Percentiles rank a stretch among this genome's conserved stretches.
Conservation (phyloP, 305 asterid species). For the Petunia hybrid region DNA sequence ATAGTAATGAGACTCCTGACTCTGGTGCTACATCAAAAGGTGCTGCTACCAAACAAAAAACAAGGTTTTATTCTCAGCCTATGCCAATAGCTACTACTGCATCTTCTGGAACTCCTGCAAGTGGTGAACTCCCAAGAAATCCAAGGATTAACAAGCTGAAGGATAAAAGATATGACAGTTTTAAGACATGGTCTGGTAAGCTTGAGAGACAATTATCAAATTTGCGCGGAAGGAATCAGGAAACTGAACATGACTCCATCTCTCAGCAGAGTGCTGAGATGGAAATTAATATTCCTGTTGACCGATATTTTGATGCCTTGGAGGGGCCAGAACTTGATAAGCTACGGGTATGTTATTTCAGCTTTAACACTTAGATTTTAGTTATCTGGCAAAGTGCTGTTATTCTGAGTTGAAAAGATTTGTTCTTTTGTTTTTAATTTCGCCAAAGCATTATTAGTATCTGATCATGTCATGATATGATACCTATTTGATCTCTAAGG, state of each 20-base stretch:
- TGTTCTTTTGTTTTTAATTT: not conserved
- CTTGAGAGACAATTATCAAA: conserved; percentile 74
- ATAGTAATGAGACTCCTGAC: not conserved
- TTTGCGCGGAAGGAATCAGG: conserved; percentile 52
- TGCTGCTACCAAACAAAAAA: conserved; percentile 16
- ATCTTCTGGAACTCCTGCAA: conserved; percentile 36
- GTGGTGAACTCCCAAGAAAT: conserved; percentile 41
- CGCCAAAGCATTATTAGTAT: not conserved
- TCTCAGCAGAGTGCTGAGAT: conserved; percentile 42
- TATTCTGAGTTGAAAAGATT: not conserved
- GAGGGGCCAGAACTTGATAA: conserved; percentile 78
- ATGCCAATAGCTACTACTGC: conserved; percentile 51
- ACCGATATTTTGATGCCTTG: conserved; percentile 74
- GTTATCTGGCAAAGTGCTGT: not conserved
- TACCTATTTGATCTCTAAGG: not conserved
- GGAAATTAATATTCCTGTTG: conserved; percentile 45
- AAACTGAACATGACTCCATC: conserved; percentile 41
- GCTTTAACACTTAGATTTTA: not conserved
- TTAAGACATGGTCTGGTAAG: conserved; percentile 84
- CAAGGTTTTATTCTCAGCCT: conserved; percentile 66
- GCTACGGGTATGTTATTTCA: conserved; percentile 48
- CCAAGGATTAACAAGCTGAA: conserved; percentile 50
- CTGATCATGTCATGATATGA: not conserved
- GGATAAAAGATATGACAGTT: conserved; percentile 70
- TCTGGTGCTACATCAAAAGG: conserved; percentile 14